Conservation (phyloP, 23 red algal species). For the Pyropia yezoensis region DNA sequence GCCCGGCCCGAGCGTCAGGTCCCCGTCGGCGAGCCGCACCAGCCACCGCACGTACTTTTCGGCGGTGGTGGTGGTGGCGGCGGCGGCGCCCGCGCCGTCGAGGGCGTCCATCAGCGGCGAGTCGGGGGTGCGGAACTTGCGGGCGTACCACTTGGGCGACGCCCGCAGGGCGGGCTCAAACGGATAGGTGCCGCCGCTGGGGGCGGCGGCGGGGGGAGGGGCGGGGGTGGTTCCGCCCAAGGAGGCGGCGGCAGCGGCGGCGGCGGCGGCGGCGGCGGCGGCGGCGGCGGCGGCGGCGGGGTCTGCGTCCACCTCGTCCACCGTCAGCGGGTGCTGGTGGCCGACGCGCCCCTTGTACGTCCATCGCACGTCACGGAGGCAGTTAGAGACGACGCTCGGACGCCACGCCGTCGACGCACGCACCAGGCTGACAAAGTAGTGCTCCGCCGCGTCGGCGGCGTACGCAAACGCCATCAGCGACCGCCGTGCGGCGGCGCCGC, state of each 20-base stretch:
- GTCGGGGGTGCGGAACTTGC: constrained; percentile 49
- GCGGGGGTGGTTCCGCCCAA: too few species aligned
- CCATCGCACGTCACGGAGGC: constrained; percentile 51
- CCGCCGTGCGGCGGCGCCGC: constrained; percentile 23
- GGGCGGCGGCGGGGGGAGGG: too few species aligned
- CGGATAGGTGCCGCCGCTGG: constrained; percentile 11
- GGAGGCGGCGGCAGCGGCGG: too few species aligned
- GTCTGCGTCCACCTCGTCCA: constrained; percentile 31
- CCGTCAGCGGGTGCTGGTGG: constrained; percentile 65
- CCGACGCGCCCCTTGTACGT: constrained; percentile 25
- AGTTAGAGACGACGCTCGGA: constrained; percentile 17
- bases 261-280: too few species aligned
- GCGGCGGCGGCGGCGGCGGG: too few species aligned
- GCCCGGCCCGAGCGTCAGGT: too few species aligned
- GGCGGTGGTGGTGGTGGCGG: too few species aligned
- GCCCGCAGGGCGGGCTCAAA: background rate
- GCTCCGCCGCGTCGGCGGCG: constrained; percentile 59
- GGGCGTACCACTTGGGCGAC: constrained; percentile 38
- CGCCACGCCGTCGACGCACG: constrained; percentile 27
- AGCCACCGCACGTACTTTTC: too few species aligned
- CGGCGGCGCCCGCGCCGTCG: constrained; percentile 3
- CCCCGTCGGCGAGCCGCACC: too few species aligned
- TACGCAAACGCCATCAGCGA: constrained; percentile 42
- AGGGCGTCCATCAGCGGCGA: constrained; percentile 53
- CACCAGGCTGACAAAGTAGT: constrained; percentile 63